These are phyloP conservation scores for Boletus rufocinnamomeus DNA, from an alignment of 768 basidiomycete genomes.

Conservation along the genomic window DNA sequence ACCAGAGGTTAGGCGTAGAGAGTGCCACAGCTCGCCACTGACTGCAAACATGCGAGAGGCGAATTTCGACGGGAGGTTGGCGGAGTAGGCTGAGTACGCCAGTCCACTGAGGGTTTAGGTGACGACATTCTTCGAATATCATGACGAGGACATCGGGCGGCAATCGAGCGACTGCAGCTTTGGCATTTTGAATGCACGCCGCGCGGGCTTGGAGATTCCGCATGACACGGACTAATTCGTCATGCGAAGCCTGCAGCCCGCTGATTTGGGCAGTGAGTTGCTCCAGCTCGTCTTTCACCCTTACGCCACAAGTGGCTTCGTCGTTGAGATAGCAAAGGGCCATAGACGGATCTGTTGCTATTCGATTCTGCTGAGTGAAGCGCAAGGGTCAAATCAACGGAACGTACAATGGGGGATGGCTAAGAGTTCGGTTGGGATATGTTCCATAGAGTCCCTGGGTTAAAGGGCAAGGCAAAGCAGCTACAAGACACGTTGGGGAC, in stretches of 20 bases:
- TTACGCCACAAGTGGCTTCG: slow-evolving; percentile 8
- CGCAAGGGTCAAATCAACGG: neutral
- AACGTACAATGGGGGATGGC: slow-evolving; percentile 27
- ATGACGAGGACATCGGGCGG: slow-evolving; percentile 35
- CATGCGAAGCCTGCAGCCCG: slow-evolving; percentile 32
- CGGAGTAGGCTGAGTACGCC: slow-evolving; percentile 36
- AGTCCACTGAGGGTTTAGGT: slow-evolving; percentile 34
- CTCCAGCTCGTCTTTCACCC: slow-evolving; percentile 27
- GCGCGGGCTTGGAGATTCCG: slow-evolving; percentile 32
- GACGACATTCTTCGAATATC: slow-evolving; percentile 35
- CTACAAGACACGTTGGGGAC: slow-evolving; percentile 30
- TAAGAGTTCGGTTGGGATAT: slow-evolving; percentile 22
- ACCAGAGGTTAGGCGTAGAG: slow-evolving; percentile 37
- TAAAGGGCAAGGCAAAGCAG: slow-evolving; percentile 27
- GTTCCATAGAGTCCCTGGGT: slow-evolving; percentile 24
- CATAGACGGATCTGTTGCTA: slow-evolving; percentile 21
- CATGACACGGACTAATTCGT: slow-evolving; percentile 29
- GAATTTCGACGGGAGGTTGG: slow-evolving; percentile 36
- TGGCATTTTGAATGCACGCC: slow-evolving; percentile 35
- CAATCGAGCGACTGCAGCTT: slow-evolving; percentile 32
- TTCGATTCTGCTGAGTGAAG: slow-evolving; percentile 8
- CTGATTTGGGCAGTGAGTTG: slow-evolving; percentile 29
- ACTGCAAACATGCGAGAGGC: slow-evolving; percentile 36
- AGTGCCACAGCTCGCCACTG: slow-evolving; percentile 40
- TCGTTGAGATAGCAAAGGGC: slow-evolving; percentile 28